Evolutionary conservation across 1,284 basidiomycete genomes (phyloP).

Genomic region (Fistulinella staudtii): DNA sequence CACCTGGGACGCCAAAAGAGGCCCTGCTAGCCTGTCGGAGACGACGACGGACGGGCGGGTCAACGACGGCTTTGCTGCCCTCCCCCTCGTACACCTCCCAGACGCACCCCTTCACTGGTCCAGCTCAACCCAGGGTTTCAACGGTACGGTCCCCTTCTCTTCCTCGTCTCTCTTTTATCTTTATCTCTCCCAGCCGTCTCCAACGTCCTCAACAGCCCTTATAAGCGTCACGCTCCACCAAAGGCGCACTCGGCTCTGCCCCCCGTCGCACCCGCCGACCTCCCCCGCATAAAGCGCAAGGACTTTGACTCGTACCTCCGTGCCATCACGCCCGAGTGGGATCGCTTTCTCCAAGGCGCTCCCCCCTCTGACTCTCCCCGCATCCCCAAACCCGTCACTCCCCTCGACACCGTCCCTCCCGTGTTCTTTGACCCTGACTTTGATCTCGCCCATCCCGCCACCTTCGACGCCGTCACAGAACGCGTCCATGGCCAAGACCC

Average conservation of each 20-base stretch:
- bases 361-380: constrained; percentile 41
- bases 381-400: constrained; percentile 48
- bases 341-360: constrained; percentile 55
- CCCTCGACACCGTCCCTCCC: constrained; percentile 74
- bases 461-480: constrained; percentile 81
- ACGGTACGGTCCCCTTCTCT: constrained; percentile 49
- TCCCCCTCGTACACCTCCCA: constrained; percentile 40
- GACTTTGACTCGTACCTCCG: constrained; percentile 84
- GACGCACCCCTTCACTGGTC: constrained; percentile 65
- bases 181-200: constrained; percentile 51
- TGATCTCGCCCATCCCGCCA: constrained; percentile 82
- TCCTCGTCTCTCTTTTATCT: constrained; percentile 2
- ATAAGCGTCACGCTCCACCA: constrained; percentile 78
- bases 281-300: constrained; percentile 76
- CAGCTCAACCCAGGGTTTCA: constrained; percentile 73
- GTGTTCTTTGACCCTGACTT: constrained; percentile 81
- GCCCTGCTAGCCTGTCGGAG: constrained; percentile 64
- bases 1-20: constrained; percentile 60
- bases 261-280: constrained; percentile 61
- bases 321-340: constrained; percentile 74
- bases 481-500: constrained; percentile 44
- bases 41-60: constrained; percentile 55
- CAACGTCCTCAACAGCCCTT: constrained; percentile 81
- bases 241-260: constrained; percentile 81
- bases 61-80: constrained; percentile 46